These are phyloP conservation scores for Solanum megistacrolobum DNA, from an alignment of 257 asterid genomes.

Conservation along the genomic window DNA sequence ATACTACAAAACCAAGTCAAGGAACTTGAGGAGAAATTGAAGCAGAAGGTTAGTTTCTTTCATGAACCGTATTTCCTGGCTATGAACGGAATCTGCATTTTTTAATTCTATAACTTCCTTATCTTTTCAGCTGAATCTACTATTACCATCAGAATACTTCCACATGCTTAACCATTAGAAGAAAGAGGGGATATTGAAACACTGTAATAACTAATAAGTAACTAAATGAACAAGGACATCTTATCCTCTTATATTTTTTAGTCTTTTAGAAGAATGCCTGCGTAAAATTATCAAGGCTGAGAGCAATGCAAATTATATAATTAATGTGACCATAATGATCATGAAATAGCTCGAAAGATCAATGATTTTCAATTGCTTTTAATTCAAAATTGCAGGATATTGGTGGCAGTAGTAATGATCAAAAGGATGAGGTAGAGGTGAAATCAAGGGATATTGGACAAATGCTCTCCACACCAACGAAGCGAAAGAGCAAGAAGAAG, in stretches of 20 bases:
- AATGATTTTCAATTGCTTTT: neutral
- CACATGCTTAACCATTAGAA: neutral
- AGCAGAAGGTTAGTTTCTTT: slow-evolving; percentile 51
- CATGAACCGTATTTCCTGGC: neutral
- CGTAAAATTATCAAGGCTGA: neutral
- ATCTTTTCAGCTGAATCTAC: neutral
- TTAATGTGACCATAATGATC: neutral
- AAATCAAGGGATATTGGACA: slow-evolving; percentile 53
- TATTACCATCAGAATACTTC: neutral
- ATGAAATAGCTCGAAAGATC: neutral
- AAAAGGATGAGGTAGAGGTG: slow-evolving; percentile 29
- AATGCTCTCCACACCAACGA: slow-evolving; percentile 30
- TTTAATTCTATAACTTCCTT: neutral
- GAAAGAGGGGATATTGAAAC: neutral
- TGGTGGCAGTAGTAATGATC: slow-evolving; percentile 11
- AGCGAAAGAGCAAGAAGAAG: slow-evolving; percentile 47
- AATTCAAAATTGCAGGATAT: neutral
- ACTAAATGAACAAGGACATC: neutral
- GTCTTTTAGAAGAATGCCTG: neutral
- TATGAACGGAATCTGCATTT: neutral
- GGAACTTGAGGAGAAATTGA: slow-evolving; percentile 15
- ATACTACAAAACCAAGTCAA: slow-evolving; percentile 36
- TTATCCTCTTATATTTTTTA: neutral
- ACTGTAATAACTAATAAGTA: neutral
- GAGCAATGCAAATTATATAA: neutral